Percentiles rank a stretch among this genome's conserved stretches.
These are phyloP conservation scores for Lactuca sativa DNA, from an alignment of 129 eudicot species.

Conservation along the genomic window DNA sequence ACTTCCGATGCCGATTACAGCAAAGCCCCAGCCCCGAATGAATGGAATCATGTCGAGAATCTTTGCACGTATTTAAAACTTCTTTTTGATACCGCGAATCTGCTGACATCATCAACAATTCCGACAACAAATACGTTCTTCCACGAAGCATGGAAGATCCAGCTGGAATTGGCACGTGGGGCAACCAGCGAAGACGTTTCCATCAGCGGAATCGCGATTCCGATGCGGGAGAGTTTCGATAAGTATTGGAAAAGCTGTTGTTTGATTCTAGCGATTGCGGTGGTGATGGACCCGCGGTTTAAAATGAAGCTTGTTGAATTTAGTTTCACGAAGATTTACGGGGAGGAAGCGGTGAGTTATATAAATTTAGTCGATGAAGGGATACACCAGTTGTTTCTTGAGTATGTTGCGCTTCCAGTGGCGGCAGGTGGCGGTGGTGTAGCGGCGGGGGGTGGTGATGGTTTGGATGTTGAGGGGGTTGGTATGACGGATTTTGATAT, in stretches of 20 bases:
- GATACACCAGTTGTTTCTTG: constrained; percentile 80
- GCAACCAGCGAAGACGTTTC: constrained; percentile 63
- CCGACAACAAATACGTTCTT: constrained; percentile 83
- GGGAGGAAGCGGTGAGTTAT: constrained; percentile 61
- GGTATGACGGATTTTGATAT: constrained; percentile 83
- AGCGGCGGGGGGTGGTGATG: too few relatives aligned
- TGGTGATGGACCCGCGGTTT: constrained; percentile 96
- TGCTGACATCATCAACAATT: constrained; percentile 43
- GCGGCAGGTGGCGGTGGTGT: too few relatives aligned
- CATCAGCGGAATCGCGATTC: constrained; percentile 45
- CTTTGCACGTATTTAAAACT: constrained; percentile 62
- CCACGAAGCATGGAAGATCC: constrained; percentile 97
- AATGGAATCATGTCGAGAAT: constrained; percentile 71
- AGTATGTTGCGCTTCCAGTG: constrained; percentile 33
- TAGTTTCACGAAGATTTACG: constrained; percentile 81
- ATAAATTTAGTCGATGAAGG: constrained; percentile 86
- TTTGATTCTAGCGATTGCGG: constrained; percentile 74
- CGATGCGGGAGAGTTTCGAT: constrained; percentile 78
- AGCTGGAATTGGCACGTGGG: constrained; percentile 76
- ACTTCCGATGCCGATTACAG: constrained; percentile 75
- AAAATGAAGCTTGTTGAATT: constrained; percentile 94
- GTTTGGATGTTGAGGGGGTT: constrained; percentile 44
- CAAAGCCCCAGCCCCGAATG: constrained; percentile 67
- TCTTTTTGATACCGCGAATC: constrained; percentile 68
- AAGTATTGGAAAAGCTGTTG: constrained; percentile 76